Evolutionary conservation across 371 early-diverging fungal species (phyloP).

Genomic region (Mortierella sp.): DNA sequence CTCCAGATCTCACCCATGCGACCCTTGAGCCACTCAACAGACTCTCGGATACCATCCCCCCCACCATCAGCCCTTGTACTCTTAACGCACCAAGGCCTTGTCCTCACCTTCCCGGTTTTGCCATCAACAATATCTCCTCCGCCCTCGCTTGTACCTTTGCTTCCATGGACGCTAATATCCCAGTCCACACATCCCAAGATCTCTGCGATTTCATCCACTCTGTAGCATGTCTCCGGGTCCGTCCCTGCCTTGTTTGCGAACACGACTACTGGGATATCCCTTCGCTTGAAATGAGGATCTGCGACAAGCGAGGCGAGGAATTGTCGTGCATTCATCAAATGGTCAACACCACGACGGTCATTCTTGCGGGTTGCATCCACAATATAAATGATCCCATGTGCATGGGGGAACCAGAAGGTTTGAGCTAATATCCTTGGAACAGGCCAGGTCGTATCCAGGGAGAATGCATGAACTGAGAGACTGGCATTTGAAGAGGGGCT

Average conservation of each 20-base stretch:
- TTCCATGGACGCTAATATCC: conserved; percentile 17
- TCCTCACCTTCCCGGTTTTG: background rate
- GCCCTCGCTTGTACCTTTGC: background rate
- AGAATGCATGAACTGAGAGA: conserved; percentile 52
- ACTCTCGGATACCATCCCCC: conserved; percentile 45
- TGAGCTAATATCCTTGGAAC: conserved; percentile 47
- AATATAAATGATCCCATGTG: conserved; percentile 53
- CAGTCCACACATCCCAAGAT: conserved; percentile 55
- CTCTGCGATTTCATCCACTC: conserved; percentile 54
- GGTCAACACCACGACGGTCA: conserved; percentile 49
- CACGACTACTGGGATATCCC: conserved; percentile 49
- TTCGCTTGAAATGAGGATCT: conserved; percentile 38
- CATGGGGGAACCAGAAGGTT: conserved; percentile 51
- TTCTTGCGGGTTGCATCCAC: conserved; percentile 56
- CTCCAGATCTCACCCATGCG: conserved; percentile 52
- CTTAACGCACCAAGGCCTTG: conserved; percentile 55
- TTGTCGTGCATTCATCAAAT: conserved; percentile 47
- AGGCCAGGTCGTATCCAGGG: conserved; percentile 54
- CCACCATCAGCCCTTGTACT: conserved; percentile 49
- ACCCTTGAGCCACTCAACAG: conserved; percentile 56
- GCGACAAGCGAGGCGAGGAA: conserved; percentile 39
- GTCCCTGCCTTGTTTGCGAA: conserved; percentile 55
- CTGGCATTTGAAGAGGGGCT: conserved; percentile 29
- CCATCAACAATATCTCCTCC: conserved; percentile 1
- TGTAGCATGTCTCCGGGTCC: conserved; percentile 43